These are phyloP conservation scores for Chaetomium sp. DNA, from an alignment of 2,329 filamentous ascomycete species.

Conservation along the genomic window DNA sequence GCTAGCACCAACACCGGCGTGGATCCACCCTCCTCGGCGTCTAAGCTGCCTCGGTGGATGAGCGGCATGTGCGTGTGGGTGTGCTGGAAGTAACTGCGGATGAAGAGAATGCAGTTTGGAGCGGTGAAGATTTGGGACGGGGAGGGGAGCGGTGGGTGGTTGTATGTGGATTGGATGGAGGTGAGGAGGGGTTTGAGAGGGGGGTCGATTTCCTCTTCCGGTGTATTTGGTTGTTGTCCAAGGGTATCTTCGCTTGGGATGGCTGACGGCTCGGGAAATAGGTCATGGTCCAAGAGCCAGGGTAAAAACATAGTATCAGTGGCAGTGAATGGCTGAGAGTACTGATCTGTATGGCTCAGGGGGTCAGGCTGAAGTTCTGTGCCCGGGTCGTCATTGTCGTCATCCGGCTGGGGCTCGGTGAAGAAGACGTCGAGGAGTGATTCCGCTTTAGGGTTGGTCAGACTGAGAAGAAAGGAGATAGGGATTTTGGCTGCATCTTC, in stretches of 20 bases:
- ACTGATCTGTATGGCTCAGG: background rate
- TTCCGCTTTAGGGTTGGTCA: conserved; percentile 24
- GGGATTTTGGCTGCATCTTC: conserved; percentile 19
- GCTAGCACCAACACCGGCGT: background rate
- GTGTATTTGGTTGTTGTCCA: too few relatives aligned
- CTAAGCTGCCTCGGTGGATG: conserved; percentile 25
- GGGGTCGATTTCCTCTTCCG: conserved; percentile 1
- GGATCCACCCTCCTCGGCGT: conserved; percentile 1
- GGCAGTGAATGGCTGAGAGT: background rate
- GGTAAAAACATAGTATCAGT: conserved; percentile 11
- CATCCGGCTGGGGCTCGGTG: background rate
- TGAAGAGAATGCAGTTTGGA: conserved; percentile 23
- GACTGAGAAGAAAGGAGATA: conserved; percentile 23
- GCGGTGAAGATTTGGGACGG: conserved; percentile 20
- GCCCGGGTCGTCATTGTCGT: background rate
- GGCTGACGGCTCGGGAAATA: too few relatives aligned
- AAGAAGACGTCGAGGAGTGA: conserved; percentile 22
- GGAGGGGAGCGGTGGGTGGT: conserved; percentile 16
- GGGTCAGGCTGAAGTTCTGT: background rate
- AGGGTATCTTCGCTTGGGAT: too few relatives aligned
- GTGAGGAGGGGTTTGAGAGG: conserved; percentile 7
- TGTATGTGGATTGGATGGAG: conserved; percentile 15
- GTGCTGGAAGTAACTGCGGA: too few relatives aligned
- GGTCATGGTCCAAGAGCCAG: background rate
- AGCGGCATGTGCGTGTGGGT: conserved; percentile 26